Base-by-base conservation (phyloP, 1,284 basidiomycete species). In the Fomitopsis palustris region DNA sequence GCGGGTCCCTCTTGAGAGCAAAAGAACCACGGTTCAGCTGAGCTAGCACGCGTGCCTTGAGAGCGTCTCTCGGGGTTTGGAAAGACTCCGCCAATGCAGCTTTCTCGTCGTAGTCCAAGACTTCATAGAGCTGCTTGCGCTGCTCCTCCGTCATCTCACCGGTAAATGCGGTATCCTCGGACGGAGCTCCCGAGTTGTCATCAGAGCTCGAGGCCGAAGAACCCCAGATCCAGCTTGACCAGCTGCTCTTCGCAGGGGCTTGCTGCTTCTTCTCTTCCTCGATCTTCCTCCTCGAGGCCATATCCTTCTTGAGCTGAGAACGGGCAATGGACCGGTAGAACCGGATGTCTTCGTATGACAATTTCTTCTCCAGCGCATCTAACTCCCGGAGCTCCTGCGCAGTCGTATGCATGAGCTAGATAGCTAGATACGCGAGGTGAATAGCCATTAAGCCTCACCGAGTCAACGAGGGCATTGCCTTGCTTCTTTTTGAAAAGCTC, bases 241-340 rank as follows among this genome's bases (percentile, higher is more conserved):
- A 96, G 31, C 88, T 82, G 41, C 67, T 67, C 62, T 80, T 78
- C 43, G 79, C 76, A 64, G 77, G 74, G 61, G 76, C 69, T 59
- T 77, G 79, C 69, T 72, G 78, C 69, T 77, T 82, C 61, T 82
- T 84, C 69, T 93, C 89, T 54, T 86, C 84, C 68, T 93, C 89
- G 8, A 92, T 73, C 60, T 80, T 82, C 68, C 85, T 84, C 51
- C 85, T 82, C 27, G 88, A 77, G 1, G 85, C 90, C 35, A 86
- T 80, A 67, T 99, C 95, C 70, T 97, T 95, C 65, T 90, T 88
- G 17, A 98, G 78, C 65, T 90, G 88, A 7, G 93, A 95, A 8
- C 95, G 87, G 0, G 95, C 95, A 61, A 99, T 94, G 3, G 96
- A 98, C 25, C 97, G 87, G 77, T 98, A 99, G 75, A 98, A 98